These are phyloP conservation scores for Scenedesmus sp. DNA, from an alignment of 163 green algal species.

Conservation along the genomic window DNA sequence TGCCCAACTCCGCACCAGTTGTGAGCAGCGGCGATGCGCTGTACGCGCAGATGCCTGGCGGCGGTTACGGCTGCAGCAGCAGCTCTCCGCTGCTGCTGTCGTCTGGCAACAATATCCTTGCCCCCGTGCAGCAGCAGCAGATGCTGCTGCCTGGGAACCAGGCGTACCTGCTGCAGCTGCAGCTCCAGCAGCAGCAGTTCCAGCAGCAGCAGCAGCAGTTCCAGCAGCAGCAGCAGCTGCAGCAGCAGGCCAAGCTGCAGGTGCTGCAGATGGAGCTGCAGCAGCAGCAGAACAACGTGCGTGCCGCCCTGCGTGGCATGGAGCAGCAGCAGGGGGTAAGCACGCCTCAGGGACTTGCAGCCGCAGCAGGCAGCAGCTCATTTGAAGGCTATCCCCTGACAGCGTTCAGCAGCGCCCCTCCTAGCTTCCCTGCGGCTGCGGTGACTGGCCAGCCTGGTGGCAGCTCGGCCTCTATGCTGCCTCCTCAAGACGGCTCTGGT, in stretches of 20 bases:
- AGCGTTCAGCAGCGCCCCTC: not conserved
- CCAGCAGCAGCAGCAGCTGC: not conserved
- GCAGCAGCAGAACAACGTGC: not conserved
- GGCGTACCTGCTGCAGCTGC: not conserved
- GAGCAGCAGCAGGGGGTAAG: not conserved
- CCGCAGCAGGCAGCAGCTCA: not conserved
- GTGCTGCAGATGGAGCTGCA: not conserved
- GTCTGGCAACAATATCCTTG: not conserved
- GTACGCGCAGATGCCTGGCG: not conserved
- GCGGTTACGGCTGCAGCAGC: not conserved
- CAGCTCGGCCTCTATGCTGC: not conserved
- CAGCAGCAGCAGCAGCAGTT: constrained; percentile 5
- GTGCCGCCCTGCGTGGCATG: not conserved
- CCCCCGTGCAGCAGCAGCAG: constrained; percentile 3
- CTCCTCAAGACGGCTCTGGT: not conserved
- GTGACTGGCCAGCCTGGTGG: not conserved
- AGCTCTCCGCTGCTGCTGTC: not conserved
- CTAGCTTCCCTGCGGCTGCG: not conserved
- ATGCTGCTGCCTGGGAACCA: not conserved
- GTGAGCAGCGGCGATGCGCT: not conserved
- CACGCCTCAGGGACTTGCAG: not conserved
- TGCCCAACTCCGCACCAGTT: not conserved
- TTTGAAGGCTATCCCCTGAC: not conserved
- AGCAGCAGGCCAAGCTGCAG: not conserved
- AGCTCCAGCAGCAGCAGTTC: constrained; percentile 15